These are phyloP conservation scores for Lactarius quietus DNA, from an alignment of 768 basidiomycete species.

Conservation along the genomic window DNA sequence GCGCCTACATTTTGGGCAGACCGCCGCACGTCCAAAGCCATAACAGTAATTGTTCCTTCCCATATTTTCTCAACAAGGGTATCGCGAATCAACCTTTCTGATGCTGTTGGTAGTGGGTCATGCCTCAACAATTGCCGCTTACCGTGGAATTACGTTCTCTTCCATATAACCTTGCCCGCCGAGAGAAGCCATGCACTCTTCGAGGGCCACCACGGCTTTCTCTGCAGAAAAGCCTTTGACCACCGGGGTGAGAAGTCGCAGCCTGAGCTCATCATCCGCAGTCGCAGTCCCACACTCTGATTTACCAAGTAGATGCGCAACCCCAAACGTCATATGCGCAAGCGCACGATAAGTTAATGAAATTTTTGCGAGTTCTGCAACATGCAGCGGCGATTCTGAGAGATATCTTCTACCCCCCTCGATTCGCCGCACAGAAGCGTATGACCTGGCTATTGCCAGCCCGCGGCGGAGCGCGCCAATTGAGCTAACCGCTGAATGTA, in stretches of 20 bases:
- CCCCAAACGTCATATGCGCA: conserved; percentile 59
- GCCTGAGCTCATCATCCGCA: conserved; percentile 45
- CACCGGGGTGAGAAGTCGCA: conserved; percentile 65
- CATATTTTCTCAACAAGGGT: conserved; percentile 76
- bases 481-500: conserved; percentile 58
- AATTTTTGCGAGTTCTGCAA: conserved; percentile 58
- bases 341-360: conserved; percentile 64
- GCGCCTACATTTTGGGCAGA: conserved; percentile 45
- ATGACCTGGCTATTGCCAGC: conserved; percentile 62
- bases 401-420: conserved; percentile 49
- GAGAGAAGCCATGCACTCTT: conserved; percentile 68
- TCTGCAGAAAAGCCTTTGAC: conserved; percentile 69
- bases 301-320: conserved; percentile 55
- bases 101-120: not conserved
- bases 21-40: conserved; percentile 63
- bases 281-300: conserved; percentile 53
- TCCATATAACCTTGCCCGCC: conserved; percentile 86
- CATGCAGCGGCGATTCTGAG: conserved; percentile 55
- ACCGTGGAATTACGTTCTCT: conserved; percentile 67
- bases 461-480: conserved; percentile 57
- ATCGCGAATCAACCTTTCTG: conserved; percentile 54
- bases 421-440: conserved; percentile 57
- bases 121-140: conserved; percentile 11
- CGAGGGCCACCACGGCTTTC: conserved; percentile 58
- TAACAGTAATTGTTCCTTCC: conserved; percentile 71